Evolutionary conservation across 2,329 filamentous ascomycete genomes (phyloP), one percentile per base, ranked within the genome.

Genomic region (Colletotrichum costaricense): DNA sequence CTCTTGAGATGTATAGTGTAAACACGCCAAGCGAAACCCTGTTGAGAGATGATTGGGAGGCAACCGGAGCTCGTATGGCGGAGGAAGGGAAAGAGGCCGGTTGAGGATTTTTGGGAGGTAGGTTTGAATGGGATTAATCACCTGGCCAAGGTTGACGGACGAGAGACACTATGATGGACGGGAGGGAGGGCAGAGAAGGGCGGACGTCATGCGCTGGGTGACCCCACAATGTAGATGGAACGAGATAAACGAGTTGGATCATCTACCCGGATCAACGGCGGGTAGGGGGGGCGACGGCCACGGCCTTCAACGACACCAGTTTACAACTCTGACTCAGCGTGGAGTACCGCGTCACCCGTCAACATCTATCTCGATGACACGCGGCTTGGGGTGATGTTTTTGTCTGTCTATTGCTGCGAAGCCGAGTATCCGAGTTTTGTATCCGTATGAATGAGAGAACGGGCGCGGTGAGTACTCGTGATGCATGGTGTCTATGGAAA

Each of bases 201-300:
- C 42, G 42, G 42, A 8, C 7, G 3, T n/a, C 4, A 49, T 19
- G 42, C 19, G 42, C 5, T n/a, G 30, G n/a, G n/a, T 35, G 19
- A 7, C 46, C 16, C 60, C 49, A 33, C 58, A 46, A 46, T 54
- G n/a, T 55, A 54, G 30, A 63, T 30, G 60, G 28, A 24, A 54
- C 60, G 24, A 30, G 35, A 62, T 28, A 28, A 35, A 46, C 59
- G 8, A 30, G 24, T 16, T 30, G 38, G 38, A 30, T 11, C 52
- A 63, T 63, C 46, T 63, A 35, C 57, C 33, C 33, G 57, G 57
- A 60, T 60, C 57, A 60, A 60, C 14, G 57, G 38, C 57, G 19
- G 38, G 28, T 46, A 28, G 28, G 60, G 46, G 11, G 46, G 24
- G 35, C 12, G 5, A 35, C 11, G 33, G 33, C 33, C 42, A 49